A percentile compares a stretch with the other conserved stretches of the same genome.
These are phyloP conservation scores for Dovyalis caffra DNA, from an alignment of 345 rosid species.

Conservation along the genomic window DNA sequence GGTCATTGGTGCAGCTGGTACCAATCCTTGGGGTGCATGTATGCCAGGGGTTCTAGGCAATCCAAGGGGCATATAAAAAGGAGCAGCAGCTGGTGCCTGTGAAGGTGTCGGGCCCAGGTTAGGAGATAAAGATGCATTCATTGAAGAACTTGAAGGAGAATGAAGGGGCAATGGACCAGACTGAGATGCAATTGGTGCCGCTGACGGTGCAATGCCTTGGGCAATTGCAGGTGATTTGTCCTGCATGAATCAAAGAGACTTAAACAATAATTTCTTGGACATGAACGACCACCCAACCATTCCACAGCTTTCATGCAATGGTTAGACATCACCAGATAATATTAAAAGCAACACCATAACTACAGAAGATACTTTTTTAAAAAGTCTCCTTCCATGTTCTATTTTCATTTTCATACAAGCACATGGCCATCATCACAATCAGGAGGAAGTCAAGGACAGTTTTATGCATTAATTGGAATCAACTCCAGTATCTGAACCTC, in stretches of 20 bases:
- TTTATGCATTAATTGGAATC: no score
- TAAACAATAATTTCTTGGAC: background rate
- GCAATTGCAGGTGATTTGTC: slow-evolving; percentile 31
- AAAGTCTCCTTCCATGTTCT: no score
- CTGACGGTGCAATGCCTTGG: slow-evolving; percentile 34
- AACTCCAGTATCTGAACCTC: no score
- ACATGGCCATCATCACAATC: no score
- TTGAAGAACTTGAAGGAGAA: slow-evolving; percentile 36
- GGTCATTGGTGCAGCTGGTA: slow-evolving; percentile 27
- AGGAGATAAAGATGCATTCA: slow-evolving; percentile 27
- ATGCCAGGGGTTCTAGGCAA: slow-evolving; percentile 35
- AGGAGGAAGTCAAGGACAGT: no score
- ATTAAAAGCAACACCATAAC: background rate
- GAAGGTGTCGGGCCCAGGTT: slow-evolving; percentile 34
- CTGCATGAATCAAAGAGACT: slow-evolving; percentile 33
- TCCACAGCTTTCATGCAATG: background rate
- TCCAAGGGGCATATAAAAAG: slow-evolving; percentile 45
- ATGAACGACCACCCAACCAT: background rate
- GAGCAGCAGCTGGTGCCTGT: slow-evolving; percentile 30
- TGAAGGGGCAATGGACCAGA: slow-evolving; percentile 36
- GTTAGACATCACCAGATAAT: background rate
- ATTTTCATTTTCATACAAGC: no score
- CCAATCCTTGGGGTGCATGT: slow-evolving; percentile 44
- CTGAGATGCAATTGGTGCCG: slow-evolving; percentile 38
- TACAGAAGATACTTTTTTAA: no score